A percentile compares a stretch with the other conserved stretches of the same genome.
Conservation (phyloP, 2,329 filamentous ascomycete species). For the Metarhizium album region DNA sequence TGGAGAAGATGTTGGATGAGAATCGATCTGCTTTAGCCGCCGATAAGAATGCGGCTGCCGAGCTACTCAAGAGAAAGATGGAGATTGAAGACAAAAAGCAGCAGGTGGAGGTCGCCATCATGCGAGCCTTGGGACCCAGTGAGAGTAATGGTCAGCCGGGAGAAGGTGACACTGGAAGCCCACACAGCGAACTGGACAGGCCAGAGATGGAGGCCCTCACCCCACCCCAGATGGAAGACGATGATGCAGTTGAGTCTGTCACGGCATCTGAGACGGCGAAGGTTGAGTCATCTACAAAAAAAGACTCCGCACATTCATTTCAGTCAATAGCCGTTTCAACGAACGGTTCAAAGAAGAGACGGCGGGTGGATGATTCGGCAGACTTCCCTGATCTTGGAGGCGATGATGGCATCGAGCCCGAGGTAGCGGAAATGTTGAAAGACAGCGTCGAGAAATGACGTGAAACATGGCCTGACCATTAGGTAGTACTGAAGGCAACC, state of each 20-base stretch:
- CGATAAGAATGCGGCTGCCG: slow-evolving; percentile 56
- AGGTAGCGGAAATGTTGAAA: slow-evolving; percentile 45
- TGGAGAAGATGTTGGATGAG: slow-evolving; percentile 71
- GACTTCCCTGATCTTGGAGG: slow-evolving; percentile 44
- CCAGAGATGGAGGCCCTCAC: slow-evolving; percentile 82
- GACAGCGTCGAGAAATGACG: slow-evolving; percentile 18
- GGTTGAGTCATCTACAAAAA: slow-evolving; percentile 18
- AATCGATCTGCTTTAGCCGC: slow-evolving; percentile 58
- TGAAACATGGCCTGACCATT: slow-evolving; percentile 6
- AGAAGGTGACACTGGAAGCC: slow-evolving; percentile 33
- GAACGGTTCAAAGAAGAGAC: slow-evolving; percentile 46
- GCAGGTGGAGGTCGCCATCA: slow-evolving; percentile 83
- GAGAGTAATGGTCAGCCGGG: slow-evolving; percentile 38
- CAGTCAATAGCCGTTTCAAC: slow-evolving; percentile 37
- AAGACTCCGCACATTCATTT: slow-evolving; percentile 31
- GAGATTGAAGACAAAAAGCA: slow-evolving; percentile 74
- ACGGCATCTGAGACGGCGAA: slow-evolving; percentile 10
- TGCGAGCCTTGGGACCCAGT: slow-evolving; percentile 64
- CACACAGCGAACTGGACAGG: slow-evolving; percentile 51
- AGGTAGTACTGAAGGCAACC: background rate
- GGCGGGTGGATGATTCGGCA: slow-evolving; percentile 38
- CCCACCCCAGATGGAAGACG: slow-evolving; percentile 54
- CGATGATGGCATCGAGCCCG: slow-evolving; percentile 45
- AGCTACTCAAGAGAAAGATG: slow-evolving; percentile 54
- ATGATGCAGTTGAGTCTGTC: slow-evolving; percentile 4